Evolutionary conservation across 208 protist species (phyloP).

Genomic region (Crithidia mellificae): DNA sequence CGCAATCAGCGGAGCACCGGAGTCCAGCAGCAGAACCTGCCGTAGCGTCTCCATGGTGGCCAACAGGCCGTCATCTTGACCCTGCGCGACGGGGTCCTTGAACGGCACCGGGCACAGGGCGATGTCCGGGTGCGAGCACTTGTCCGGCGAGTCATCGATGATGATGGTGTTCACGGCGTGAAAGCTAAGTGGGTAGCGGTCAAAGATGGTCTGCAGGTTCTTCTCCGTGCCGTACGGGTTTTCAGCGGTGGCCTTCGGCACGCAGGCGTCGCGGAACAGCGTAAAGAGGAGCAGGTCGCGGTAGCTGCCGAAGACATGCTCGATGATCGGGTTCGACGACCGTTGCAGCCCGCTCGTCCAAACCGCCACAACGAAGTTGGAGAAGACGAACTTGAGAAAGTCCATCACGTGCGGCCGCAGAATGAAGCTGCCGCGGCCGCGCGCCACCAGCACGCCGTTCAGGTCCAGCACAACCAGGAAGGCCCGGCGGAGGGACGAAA

Average conservation of each 20-base stretch:
- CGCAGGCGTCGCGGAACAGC: conserved; percentile 75
- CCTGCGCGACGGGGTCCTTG: conserved; percentile 60
- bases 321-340: conserved; percentile 84
- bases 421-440: conserved; percentile 66
- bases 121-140: conserved; percentile 91
- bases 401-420: conserved; percentile 72
- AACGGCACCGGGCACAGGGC: conserved; percentile 87
- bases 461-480: conserved; percentile 89
- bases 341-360: conserved; percentile 90
- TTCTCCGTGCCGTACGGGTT: conserved; percentile 88
- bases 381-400: conserved; percentile 86
- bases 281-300: conserved; percentile 84
- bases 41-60: conserved; percentile 71
- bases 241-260: conserved; percentile 45
- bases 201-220: conserved; percentile 84
- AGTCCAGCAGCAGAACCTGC: conserved; percentile 73
- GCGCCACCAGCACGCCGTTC: conserved; percentile 88
- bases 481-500: conserved; percentile 61
- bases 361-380: conserved; percentile 88
- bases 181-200: conserved; percentile 81
- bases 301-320: conserved; percentile 79
- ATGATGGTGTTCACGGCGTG: conserved; percentile 91
- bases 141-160: conserved; percentile 88
- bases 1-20: conserved; percentile 68
- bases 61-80: conserved; percentile 64